Evolutionary conservation across 768 basidiomycete genomes (phyloP), one percentile per base, ranked within the genome.

Genomic region (Tulasnella sp.): DNA sequence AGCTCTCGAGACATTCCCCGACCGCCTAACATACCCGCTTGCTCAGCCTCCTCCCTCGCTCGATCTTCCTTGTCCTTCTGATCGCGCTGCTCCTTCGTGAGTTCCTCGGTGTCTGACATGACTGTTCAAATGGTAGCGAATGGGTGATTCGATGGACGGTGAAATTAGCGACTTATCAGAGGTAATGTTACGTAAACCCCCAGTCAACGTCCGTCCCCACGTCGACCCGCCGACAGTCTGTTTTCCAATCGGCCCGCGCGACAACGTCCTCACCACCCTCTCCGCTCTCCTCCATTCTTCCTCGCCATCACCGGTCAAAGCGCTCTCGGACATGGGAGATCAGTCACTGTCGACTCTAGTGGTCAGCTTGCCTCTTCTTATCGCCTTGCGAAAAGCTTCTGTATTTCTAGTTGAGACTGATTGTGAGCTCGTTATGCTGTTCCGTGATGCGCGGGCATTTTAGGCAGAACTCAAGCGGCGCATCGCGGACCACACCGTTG

Each of bases 401-500:
- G n/a, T n/a, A n/a, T n/a, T n/a, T n/a, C n/a, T n/a, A n/a, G n/a
- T n/a, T n/a, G n/a, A n/a, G 21, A 34, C 15, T 31, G 24, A n/a
- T 48, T 10, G n/a, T n/a, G 29, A 2, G n/a, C 52, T 53, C 42
- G 24, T 53, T 41, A 31, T 27, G 42, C 52, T 31, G 12, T 24
- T 53, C 52, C 29, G 30, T 52, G 24, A n/a, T 17, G 17, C 53
- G 27, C 54, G 27, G 19, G 45, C 44, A 38, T 24, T 38, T 22
- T 31, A 59, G 57, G 7, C 57, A 19, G 29, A 31, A 7, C 57
- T 59, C 15, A 59, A 59, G 43, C 3, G 25, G 9, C 57, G 57
- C 2, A 75, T 92, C 68, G 81, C 79, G 71, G 76, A 75, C 69
- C 85, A 90, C 71, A 92, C 87, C 5, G 90, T 92, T 63, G 88